phyloP scores from a whole-genome alignment of 441 rosid genomes.

The Iberis amara region DNA sequence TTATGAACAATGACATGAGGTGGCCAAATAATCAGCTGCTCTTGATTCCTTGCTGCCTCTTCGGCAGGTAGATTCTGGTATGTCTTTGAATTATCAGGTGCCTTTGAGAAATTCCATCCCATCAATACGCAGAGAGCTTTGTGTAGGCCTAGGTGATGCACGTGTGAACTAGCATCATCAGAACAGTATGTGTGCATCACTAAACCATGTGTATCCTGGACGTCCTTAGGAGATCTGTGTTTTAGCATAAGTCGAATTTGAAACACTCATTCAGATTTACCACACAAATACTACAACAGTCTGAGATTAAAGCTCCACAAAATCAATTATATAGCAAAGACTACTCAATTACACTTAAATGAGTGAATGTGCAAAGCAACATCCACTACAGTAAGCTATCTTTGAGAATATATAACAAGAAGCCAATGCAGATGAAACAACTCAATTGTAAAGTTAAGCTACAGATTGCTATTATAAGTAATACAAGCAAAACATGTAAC shows the following conservation, averaged over 20 bases:
- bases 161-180: conserved; percentile 67
- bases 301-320: conserved; percentile 34
- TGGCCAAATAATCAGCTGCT: conserved; percentile 94
- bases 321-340: conserved; percentile 17
- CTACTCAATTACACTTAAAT: conserved; percentile 7
- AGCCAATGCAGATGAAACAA: conserved; percentile 1
- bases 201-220: conserved; percentile 85
- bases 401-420: background rate
- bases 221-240: conserved; percentile 90
- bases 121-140: conserved; percentile 89
- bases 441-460: conserved; percentile 16
- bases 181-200: conserved; percentile 86
- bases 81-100: conserved; percentile 84
- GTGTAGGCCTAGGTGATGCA: conserved; percentile 96
- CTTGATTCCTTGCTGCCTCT: conserved; percentile 76
- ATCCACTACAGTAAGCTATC: conserved; percentile 13
- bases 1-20: conserved; percentile 89
- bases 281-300: conserved; percentile 29
- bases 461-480: background rate
- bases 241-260: conserved; percentile 62
- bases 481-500: conserved; percentile 15
- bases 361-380: conserved; percentile 10
- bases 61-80: conserved; percentile 75
- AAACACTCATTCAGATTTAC: conserved; percentile 49
- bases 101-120: conserved; percentile 89